phyloP scores from a whole-genome alignment of 768 basidiomycete species.

The Collybia mongolica region DNA sequence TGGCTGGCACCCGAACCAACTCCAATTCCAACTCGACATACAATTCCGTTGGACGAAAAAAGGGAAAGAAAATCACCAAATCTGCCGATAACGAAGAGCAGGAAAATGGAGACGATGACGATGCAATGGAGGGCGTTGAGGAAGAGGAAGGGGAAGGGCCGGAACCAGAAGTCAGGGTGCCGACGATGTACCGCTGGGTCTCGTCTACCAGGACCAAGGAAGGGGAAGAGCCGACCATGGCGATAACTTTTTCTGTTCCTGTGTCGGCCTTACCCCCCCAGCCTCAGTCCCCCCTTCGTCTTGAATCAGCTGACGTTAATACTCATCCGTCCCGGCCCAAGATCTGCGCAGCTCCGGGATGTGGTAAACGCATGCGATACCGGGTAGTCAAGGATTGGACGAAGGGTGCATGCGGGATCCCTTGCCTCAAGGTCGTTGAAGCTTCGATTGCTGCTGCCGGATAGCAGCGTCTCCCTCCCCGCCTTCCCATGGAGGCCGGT shows the following conservation, averaged over 20 bases:
- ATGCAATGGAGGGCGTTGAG: conserved; percentile 37
- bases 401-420: conserved; percentile 65
- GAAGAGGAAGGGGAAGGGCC: conserved; percentile 30
- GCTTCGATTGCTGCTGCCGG: conserved; percentile 2
- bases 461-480: no score
- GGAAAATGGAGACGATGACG: conserved; percentile 41
- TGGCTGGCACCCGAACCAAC: conserved; percentile 22
- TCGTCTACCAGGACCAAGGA: conserved; percentile 40
- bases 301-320: conserved; percentile 4
- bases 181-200: conserved; percentile 74
- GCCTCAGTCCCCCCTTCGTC: background rate
- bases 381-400: conserved; percentile 62
- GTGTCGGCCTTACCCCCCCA: conserved; percentile 10
- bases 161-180: conserved; percentile 24
- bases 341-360: conserved; percentile 59
- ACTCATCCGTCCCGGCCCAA: conserved; percentile 15
- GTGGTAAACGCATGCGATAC: conserved; percentile 56
- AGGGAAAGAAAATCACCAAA: conserved; percentile 4
- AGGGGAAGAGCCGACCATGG: conserved; percentile 25
- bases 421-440: conserved; percentile 60
- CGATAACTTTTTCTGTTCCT: conserved; percentile 57
- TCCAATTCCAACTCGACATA: conserved; percentile 17
- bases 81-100: conserved; percentile 21
- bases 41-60: conserved; percentile 4
- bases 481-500: background rate